These are phyloP conservation scores for Wickerhamomyces mucosus DNA, from an alignment of 805 yeast genomes.

Conservation along the genomic window DNA sequence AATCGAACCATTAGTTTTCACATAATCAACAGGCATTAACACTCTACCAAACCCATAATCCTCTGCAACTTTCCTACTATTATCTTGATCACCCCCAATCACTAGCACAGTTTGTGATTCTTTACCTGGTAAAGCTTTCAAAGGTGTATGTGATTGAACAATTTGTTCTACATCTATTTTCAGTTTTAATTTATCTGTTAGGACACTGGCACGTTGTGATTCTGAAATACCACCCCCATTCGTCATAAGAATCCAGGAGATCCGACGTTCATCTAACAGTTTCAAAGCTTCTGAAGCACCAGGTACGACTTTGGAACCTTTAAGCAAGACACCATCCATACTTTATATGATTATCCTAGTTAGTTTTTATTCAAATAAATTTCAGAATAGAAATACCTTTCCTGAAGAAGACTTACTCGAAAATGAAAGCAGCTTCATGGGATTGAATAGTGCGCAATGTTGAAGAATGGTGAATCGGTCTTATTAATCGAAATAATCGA, in stretches of 20 bases:
- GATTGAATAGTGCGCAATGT: constrained; percentile 2
- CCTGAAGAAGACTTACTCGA: constrained; percentile 6
- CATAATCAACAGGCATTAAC: constrained; percentile 61
- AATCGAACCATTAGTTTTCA: constrained; percentile 59
- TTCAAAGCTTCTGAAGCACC: constrained; percentile 54
- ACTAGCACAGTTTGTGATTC: constrained; percentile 56
- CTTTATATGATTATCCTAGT: no score
- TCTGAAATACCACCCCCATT: constrained; percentile 87
- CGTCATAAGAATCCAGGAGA: constrained; percentile 79
- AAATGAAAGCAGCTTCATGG: constrained; percentile 8
- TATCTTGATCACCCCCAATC: constrained; percentile 72
- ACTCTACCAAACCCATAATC: constrained; percentile 74
- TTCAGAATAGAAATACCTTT: no score
- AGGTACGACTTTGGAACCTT: constrained; percentile 61
- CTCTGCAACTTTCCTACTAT: constrained; percentile 63
- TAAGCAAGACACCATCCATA: constrained; percentile 81
- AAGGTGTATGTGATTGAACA: constrained; percentile 85
- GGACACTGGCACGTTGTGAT: constrained; percentile 40
- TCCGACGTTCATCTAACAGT: constrained; percentile 37
- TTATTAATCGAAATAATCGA: no score
- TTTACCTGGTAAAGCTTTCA: constrained; percentile 45
- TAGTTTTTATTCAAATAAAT: no score
- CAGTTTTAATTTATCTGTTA: constrained; percentile 35
- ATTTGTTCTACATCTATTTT: constrained; percentile 37
- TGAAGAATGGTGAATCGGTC: no score